Base-by-base conservation (phyloP, 139 green algal genomes). In the Monoraphidium neglectum region DNA sequence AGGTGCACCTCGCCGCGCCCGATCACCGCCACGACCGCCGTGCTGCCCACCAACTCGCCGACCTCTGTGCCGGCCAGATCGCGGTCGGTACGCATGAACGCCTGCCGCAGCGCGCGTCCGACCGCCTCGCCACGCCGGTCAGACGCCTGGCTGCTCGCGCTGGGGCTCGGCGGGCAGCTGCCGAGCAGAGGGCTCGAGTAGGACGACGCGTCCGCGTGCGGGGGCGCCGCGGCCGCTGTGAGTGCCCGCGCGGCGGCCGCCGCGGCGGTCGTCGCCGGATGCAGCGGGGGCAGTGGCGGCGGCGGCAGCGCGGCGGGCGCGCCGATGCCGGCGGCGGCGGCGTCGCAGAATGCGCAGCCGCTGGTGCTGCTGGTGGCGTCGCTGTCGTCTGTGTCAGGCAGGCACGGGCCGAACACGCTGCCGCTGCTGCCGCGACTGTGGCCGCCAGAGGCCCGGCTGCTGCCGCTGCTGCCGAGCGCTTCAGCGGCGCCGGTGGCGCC, bases 41-140 rank as follows among this genome's bases (percentile, higher is more conserved):
- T 88, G n/a, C 70, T 77, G n/a, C 83, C 83, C 32, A 85, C 79
- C 36, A 76, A 71, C 35, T 88, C 83, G 2, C 83, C 83, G 24
- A 82, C 46, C 51, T 79, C 83, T 26, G 79, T 88, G 26, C 83
- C 83, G 47, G 73, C 72, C 21, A 88, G 76, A 68, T 88, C 83
- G 15, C 56, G 33, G 43, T 88, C 83, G 26, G 79, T 85, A 12
- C 32, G n/a, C 5, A 74, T 32, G 32, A 88, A 88, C 0, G 83
- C 68, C 1, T 15, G 6, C 8, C 81, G 76, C 43, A 88, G 76
- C n/a, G 83, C 79, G 15, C 30, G 28, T 3, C 32, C 13, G 12
- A 78, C 61, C 6, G 56, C 26, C 21, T 78, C 35, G 32, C 33
- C 62, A 35, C 70, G 62, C 62, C 72, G 68, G 33, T 78, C 72